Base-by-base conservation (phyloP, 2,329 filamentous ascomycete genomes). In the Cytospora leucostoma region DNA sequence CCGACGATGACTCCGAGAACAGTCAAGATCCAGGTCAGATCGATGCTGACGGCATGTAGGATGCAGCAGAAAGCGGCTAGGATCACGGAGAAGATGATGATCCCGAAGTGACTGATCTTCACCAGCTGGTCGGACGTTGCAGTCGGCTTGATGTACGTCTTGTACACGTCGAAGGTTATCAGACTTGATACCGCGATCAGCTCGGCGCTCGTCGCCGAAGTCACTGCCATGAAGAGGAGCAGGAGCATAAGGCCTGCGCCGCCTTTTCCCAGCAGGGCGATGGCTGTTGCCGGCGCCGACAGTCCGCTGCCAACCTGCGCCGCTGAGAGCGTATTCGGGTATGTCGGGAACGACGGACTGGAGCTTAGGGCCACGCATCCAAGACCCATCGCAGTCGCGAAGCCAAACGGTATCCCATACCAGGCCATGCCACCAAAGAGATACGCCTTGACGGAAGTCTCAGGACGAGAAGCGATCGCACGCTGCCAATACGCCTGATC, bases 151-250 rank as follows among this genome's bases (percentile, higher is more conserved):
- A 78, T 68, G 59, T 77, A 78, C 12, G 74, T 72, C 57, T 74
- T 74, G 67, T 78, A 78, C 19, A 78, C 66, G 56, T 78, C 76
- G 64, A 77, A 78, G 0, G 75, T 76, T 34, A 76, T 68, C 3
- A 78, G 64, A 4, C 74, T 74, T 2, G 74, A 74, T 4, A 75
- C 73, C 4, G 74, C 78, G 17, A 81, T 80, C 6, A 80, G 72
- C 62, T 81, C 78, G 0, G 79, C 77, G 2, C 67, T 76, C 52
- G 79, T 79, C 0, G 75, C 75, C 5, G 71, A 74, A 0, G 79
- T 81, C 7, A 79, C 77, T 5, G 78, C 78, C 79, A 81, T 81
- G 71, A 81, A 81, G 0, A 80, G 72, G 17, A 80, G 72, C 5
- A 81, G 67, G 13, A 77, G 69, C 67, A 77, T 67, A 12, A 74